A percentile compares a stretch with the other conserved stretches of the same genome.
Evolutionary conservation across 257 asterid species (phyloP).

Genomic region (Sherardia arvensis): DNA sequence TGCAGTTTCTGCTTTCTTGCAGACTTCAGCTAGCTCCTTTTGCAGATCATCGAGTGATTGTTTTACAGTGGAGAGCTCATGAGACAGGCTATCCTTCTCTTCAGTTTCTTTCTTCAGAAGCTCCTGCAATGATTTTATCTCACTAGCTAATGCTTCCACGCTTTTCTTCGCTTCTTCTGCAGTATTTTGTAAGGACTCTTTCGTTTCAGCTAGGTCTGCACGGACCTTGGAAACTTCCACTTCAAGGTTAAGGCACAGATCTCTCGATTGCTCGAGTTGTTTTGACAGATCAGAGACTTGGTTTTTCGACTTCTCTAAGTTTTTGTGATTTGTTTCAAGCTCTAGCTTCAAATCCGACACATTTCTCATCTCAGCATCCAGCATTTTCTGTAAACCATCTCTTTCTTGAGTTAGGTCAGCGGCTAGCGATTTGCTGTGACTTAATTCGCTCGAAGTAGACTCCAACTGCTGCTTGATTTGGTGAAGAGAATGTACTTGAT

Average conservation of each 20-base stretch:
- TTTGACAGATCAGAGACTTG: conserved; percentile 44
- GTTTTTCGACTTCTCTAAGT: conserved; percentile 38
- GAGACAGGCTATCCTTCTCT: conserved; percentile 30
- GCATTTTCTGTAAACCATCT: conserved; percentile 28
- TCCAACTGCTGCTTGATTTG: conserved; percentile 47
- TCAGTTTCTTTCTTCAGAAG: conserved; percentile 37
- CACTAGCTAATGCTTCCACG: conserved; percentile 29
- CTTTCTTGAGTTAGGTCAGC: conserved; percentile 47
- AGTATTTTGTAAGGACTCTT: conserved; percentile 31
- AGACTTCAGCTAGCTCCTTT: conserved; percentile 42
- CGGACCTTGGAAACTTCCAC: conserved; percentile 32
- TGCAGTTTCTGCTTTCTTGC: conserved; percentile 35
- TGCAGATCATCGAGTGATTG: conserved; percentile 36
- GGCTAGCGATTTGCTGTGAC: conserved; percentile 22
- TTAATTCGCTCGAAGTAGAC: conserved; percentile 29
- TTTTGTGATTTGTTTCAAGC: conserved; percentile 27
- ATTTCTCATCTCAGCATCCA: conserved; percentile 33
- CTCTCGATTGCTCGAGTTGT: conserved; percentile 42
- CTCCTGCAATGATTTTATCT: conserved; percentile 35
- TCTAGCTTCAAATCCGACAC: conserved; percentile 36
- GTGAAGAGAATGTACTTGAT: conserved; percentile 32
- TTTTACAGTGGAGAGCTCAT: conserved; percentile 34
- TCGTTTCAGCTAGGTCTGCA: conserved; percentile 40
- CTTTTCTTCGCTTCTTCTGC: conserved; percentile 34
- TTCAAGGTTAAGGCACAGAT: conserved; percentile 46